A percentile compares a stretch with the other conserved stretches of the same genome.
Evolutionary conservation across 768 basidiomycete species (phyloP).

Genomic region (Cystofilobasidium bisporidii): DNA sequence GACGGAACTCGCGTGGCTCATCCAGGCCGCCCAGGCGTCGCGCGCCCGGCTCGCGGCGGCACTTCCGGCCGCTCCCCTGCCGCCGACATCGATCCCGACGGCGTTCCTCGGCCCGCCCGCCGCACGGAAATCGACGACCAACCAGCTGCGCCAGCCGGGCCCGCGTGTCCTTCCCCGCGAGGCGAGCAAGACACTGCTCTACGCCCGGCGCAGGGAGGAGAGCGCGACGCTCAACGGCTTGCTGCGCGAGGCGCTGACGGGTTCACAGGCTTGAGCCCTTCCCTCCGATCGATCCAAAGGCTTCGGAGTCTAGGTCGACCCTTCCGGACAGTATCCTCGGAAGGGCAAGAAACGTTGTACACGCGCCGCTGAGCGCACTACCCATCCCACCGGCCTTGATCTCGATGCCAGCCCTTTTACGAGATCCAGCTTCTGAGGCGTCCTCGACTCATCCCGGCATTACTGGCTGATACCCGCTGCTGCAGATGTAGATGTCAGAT

Average conservation of each 20-base stretch:
- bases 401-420: too few relatives aligned
- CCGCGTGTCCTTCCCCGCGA: background rate
- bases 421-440: too few relatives aligned
- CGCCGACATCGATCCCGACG: background rate
- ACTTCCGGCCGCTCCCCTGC: background rate
- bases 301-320: too few relatives aligned
- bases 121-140: background rate
- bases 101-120: background rate
- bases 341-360: too few relatives aligned
- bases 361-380: too few relatives aligned
- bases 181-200: conserved; percentile 12
- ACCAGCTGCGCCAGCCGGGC: background rate
- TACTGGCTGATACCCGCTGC: too few relatives aligned
- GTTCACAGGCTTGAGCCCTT: background rate
- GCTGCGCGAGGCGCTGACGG: conserved; percentile 2
- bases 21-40: conserved; percentile 11
- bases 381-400: too few relatives aligned
- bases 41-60: conserved; percentile 1
- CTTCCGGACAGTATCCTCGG: background rate
- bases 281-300: too few relatives aligned
- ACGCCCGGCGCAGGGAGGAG: conserved; percentile 7
- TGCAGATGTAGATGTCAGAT: too few relatives aligned
- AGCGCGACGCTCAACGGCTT: background rate
- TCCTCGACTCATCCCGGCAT: too few relatives aligned
- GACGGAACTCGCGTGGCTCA: conserved; percentile 6